phyloP scores from a whole-genome alignment of 768 basidiomycete genomes.

The Cystobasidiopsis lactophilus region DNA sequence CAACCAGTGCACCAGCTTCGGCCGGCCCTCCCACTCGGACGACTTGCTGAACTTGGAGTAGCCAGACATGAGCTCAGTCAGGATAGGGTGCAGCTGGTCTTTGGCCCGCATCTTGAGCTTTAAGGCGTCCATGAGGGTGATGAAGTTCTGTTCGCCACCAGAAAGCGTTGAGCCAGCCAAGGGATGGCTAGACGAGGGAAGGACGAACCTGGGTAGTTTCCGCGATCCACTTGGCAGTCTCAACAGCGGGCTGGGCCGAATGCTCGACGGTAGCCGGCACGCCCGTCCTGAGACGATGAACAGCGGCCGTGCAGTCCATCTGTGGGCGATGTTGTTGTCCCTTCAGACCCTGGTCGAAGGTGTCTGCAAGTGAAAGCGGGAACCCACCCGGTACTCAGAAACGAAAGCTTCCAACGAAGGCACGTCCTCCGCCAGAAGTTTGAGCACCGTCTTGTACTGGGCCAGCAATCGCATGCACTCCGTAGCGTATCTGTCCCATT shows the following conservation, averaged over 20 bases:
- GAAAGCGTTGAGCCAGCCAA: not conserved
- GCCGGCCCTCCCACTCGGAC: constrained; percentile 89
- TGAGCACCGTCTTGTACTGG: constrained; percentile 93
- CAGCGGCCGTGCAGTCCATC: constrained; percentile 85
- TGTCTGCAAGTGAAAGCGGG: not conserved
- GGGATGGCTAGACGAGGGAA: not conserved
- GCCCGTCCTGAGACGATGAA: constrained; percentile 71
- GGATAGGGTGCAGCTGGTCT: constrained; percentile 79
- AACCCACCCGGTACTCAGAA: constrained; percentile 53
- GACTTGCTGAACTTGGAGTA: constrained; percentile 86
- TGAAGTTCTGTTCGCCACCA: constrained; percentile 46
- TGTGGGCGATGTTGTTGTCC: constrained; percentile 21
- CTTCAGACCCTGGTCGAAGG: no score
- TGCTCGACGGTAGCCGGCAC: constrained; percentile 95
- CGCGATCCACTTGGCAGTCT: constrained; percentile 90
- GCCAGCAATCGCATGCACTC: constrained; percentile 83
- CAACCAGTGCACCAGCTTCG: constrained; percentile 81
- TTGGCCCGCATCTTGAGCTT: constrained; percentile 85
- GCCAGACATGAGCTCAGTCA: constrained; percentile 85
- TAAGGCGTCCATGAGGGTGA: constrained; percentile 95
- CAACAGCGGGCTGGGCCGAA: constrained; percentile 71
- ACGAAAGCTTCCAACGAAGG: constrained; percentile 75
- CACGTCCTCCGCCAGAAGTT: constrained; percentile 76
- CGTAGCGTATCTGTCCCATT: constrained; percentile 76
- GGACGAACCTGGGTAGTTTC: constrained; percentile 71